Base-by-base conservation (phyloP, 345 rosid genomes). In the Syzygium oleosum region DNA sequence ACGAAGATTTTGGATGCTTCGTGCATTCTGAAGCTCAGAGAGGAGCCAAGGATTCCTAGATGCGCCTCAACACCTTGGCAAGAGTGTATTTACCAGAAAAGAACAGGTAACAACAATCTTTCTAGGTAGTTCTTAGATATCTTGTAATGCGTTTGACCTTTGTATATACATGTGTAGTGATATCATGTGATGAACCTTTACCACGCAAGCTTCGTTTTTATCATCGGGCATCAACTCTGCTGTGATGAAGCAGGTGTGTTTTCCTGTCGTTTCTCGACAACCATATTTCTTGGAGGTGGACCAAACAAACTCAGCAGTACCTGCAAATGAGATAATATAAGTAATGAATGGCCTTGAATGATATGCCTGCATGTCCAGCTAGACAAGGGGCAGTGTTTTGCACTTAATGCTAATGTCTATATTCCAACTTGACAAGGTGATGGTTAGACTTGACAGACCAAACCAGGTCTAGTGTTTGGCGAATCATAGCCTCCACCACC, bases 301-400 rank as follows among this genome's bases (percentile, higher is more conserved):
- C 98, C 98, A 59, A 92, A 90, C 91, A 96, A 68, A 88, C 98
- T 96, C 90, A 96, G 89, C 89, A 96, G 89, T 89, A 96, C 98
- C 98, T 95, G 93, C 87, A 93, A 89, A 84, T 68, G 92, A 73
- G 46, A 34, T 73, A 73, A 73, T 12, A 73, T 34, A 73, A 19
- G 80, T 21, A 34, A 19, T 73, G 25, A 73, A 17, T 73, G 23
- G 49, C 49, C 80, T 73, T 34, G 80, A 73, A 38, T 34, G 80
- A 25, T 19, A 73, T 19, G 46, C 23, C 73, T n/a, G 38, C 73
- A 14, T 61, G 38, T 61, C 73, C 73, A 61, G 14, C 73, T 61
- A 61, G 73, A 61, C 73, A 61, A n/a, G 73, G 6, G 17, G 73
- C 17, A 61, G 73, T 61, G 73, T 13, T 61, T 61, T 61, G 73